phyloP scores from a whole-genome alignment of 352 stramenopile species.

The Phytophthora uliginosa region DNA sequence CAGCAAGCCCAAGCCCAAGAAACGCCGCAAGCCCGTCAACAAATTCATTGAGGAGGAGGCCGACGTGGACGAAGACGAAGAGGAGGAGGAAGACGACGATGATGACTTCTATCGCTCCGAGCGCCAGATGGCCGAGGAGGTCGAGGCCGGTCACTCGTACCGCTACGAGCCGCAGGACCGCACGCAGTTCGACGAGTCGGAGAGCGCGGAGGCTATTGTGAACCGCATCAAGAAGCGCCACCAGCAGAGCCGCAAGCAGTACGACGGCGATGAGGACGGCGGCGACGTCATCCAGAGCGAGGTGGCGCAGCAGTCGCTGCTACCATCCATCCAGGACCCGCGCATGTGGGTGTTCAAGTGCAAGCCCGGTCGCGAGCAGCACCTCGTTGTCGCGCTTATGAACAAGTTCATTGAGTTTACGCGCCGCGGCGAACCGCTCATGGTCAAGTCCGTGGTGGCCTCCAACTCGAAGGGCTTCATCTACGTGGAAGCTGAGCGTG shows the following conservation, averaged over 20 bases:
- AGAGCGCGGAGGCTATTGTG: conserved; percentile 88
- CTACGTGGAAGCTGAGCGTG: conserved; percentile 90
- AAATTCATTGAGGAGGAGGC: conserved; percentile 93
- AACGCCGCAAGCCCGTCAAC: conserved; percentile 86
- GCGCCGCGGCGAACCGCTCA: conserved; percentile 82
- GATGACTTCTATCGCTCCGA: conserved; percentile 85
- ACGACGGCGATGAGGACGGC: conserved; percentile 88
- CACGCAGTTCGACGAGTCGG: conserved; percentile 79
- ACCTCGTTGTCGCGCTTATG: conserved; percentile 90
- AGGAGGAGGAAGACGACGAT: conserved; percentile 89
- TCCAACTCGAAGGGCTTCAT: conserved; percentile 93
- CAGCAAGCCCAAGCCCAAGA: conserved; percentile 85
- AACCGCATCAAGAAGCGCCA: conserved; percentile 92
- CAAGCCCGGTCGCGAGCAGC: conserved; percentile 89
- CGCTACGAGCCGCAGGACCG: conserved; percentile 84
- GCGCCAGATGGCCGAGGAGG: conserved; percentile 83
- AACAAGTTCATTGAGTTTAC: conserved; percentile 93
- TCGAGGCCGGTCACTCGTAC: conserved; percentile 67
- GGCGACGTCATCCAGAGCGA: conserved; percentile 88
- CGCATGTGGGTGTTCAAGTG: conserved; percentile 94
- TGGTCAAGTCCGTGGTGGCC: conserved; percentile 89
- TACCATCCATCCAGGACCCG: conserved; percentile 91
- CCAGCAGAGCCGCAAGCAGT: conserved; percentile 87
- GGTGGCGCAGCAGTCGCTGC: conserved; percentile 88
- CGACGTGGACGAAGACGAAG: conserved; percentile 90